Percentiles rank a stretch among this genome's conserved stretches.
phyloP scores from a whole-genome alignment of 164 flowering plant genomes.

The Pachysandra terminalis region DNA sequence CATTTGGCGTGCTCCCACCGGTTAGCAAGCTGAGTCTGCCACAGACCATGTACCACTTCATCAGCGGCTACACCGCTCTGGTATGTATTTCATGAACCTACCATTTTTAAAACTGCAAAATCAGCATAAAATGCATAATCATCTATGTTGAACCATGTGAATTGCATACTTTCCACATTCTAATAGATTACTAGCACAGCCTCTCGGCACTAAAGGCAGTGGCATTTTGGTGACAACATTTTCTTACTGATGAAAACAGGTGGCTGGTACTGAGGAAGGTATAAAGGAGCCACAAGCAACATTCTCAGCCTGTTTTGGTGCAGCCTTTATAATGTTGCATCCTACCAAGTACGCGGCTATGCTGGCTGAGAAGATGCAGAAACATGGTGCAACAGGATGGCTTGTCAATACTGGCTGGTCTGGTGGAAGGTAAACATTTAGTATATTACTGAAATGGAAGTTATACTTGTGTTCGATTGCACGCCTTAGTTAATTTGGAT shows the following conservation, averaged over 20 bases:
- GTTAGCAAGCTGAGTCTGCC: slow-evolving; percentile 94
- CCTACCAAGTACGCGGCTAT: slow-evolving; percentile 97
- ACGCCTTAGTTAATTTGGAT: not conserved
- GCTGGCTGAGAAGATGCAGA: slow-evolving; percentile 96
- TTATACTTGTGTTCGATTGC: not conserved
- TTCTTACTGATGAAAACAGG: slow-evolving; percentile 38
- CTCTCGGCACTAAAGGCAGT: not conserved
- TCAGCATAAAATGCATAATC: not conserved
- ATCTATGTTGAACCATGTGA: too few species aligned
- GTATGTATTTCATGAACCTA: slow-evolving; percentile 26
- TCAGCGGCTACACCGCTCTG: slow-evolving; percentile 99
- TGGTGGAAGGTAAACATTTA: slow-evolving; percentile 75
- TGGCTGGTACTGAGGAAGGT: slow-evolving; percentile 99
- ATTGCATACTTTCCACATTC: too few species aligned
- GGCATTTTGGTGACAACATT: not conserved
- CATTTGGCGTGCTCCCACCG: slow-evolving; percentile 98
- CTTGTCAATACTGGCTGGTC: slow-evolving; percentile 99
- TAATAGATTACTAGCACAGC: too few species aligned
- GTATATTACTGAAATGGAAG: not conserved
- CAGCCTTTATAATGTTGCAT: slow-evolving; percentile 98
- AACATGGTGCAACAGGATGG: slow-evolving; percentile 98
- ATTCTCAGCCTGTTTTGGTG: slow-evolving; percentile 98
- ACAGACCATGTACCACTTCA: slow-evolving; percentile 99
- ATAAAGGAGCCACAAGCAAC: slow-evolving; percentile 92
- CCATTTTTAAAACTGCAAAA: not conserved